phyloP scores from a whole-genome alignment of 140 eudicot genomes.

The Erigeron philadelphicus region DNA sequence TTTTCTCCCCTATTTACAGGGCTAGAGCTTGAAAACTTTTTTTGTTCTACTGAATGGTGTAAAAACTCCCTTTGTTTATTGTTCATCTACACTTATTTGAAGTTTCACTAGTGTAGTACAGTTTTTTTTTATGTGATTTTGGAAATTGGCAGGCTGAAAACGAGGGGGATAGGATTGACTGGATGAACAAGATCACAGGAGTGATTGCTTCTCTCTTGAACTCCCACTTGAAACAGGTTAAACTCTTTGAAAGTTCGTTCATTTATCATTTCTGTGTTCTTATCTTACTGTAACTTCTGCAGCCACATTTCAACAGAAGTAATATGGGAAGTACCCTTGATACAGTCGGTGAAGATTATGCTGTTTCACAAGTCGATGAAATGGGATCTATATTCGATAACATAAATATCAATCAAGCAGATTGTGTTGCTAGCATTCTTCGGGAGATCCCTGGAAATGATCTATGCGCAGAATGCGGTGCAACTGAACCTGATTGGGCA shows the following conservation, averaged over 20 bases:
- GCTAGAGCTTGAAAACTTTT: not conserved
- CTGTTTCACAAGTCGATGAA: conserved; percentile 32
- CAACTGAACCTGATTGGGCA: conserved; percentile 95
- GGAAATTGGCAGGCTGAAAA: conserved; percentile 71
- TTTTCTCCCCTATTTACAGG: not conserved
- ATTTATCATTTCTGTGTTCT: conserved; percentile 17
- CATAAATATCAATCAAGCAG: conserved; percentile 38
- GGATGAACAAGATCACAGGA: conserved; percentile 88
- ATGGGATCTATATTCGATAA: conserved; percentile 31
- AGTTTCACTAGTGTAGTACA: not conserved
- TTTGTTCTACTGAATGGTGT: not conserved
- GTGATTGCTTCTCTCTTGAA: conserved; percentile 83
- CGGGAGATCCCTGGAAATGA: conserved; percentile 86
- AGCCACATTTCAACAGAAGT: conserved; percentile 46
- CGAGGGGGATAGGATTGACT: conserved; percentile 89
- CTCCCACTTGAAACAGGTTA: conserved; percentile 80
- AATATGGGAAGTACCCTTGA: conserved; percentile 33
- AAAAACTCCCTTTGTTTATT: not conserved
- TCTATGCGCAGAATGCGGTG: conserved; percentile 81
- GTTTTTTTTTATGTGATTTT: conserved; percentile 12
- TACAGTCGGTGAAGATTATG: conserved; percentile 31
- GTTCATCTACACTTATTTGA: conserved; percentile 11
- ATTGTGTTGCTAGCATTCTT: conserved; percentile 60
- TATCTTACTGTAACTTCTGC: conserved; percentile 28
- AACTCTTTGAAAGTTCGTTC: conserved; percentile 11